phyloP scores from a whole-genome alignment of 83 land plant species.

The Thuja plicata region DNA sequence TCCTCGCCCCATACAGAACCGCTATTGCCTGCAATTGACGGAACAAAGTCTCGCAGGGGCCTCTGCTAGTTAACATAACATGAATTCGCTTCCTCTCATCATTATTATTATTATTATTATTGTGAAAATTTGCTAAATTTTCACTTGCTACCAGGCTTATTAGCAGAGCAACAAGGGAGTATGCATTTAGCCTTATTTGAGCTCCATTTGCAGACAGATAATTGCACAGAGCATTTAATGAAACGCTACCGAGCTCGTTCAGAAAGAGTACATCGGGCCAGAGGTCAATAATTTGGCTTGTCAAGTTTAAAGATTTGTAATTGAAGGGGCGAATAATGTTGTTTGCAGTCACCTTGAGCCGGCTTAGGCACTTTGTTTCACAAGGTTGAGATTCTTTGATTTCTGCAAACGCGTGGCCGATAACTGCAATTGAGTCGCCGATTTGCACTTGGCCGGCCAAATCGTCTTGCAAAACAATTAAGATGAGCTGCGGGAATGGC shows the following conservation, averaged over 20 bases:
- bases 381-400: not conserved
- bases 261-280: conserved; percentile 6
- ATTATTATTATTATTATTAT: conserved; percentile 3
- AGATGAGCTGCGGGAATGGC: conserved; percentile 8
- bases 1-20: not conserved
- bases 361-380: not conserved
- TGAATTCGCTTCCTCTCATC: conserved; percentile 2
- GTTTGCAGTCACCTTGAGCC: conserved; percentile 9
- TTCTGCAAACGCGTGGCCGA: conserved; percentile 14
- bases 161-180: not conserved
- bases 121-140: conserved; percentile 4
- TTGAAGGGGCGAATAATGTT: not conserved
- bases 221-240: conserved; percentile 3
- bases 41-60: conserved; percentile 3
- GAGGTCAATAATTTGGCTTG: not conserved
- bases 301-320: not conserved
- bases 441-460: conserved; percentile 13
- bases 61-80: not conserved
- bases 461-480: not conserved
- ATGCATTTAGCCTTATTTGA: not conserved
- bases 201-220: not conserved
- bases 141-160: conserved; percentile 6
- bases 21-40: conserved; percentile 5
- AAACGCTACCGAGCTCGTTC: conserved; percentile 3
- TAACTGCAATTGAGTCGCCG: conserved; percentile 16